Evolutionary conservation across 2,329 filamentous ascomycete species (phyloP).

Genomic region (Pyricularia pennisetigena): DNA sequence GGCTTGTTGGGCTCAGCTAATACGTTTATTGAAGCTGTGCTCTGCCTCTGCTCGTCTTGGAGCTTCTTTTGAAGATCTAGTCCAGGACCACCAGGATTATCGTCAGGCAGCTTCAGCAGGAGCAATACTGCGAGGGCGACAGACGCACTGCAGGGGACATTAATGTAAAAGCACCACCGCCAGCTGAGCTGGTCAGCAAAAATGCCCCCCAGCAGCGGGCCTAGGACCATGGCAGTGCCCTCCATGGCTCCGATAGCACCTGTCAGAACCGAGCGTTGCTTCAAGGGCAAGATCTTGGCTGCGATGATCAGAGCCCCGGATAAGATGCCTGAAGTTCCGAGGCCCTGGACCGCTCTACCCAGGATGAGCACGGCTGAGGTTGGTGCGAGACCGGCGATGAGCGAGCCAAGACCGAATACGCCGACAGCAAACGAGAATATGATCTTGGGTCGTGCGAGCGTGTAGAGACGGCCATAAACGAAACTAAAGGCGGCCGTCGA

Average conservation of each 20-base stretch:
- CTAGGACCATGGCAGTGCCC: slow-evolving; percentile 17
- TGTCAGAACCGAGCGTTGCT: slow-evolving; percentile 11
- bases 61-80: background rate
- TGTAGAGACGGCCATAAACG: slow-evolving; percentile 28
- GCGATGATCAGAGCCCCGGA: slow-evolving; percentile 34
- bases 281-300: slow-evolving; percentile 17
- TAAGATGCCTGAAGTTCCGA: slow-evolving; percentile 40
- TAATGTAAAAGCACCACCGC: slow-evolving; percentile 28
- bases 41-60: slow-evolving; percentile 1
- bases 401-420: slow-evolving; percentile 20
- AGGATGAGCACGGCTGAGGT: slow-evolving; percentile 38
- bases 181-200: slow-evolving; percentile 23
- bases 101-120: slow-evolving; percentile 6
- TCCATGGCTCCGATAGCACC: slow-evolving; percentile 10
- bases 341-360: slow-evolving; percentile 41
- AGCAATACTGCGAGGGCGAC: slow-evolving; percentile 11
- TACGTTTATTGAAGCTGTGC: slow-evolving; percentile 30
- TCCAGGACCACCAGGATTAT: background rate
- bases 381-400: slow-evolving; percentile 31
- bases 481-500: slow-evolving; percentile 19
- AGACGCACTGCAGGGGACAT: slow-evolving; percentile 23
- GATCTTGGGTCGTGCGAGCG: slow-evolving; percentile 25
- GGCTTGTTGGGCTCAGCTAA: slow-evolving; percentile 15
- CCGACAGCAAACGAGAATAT: slow-evolving; percentile 36
- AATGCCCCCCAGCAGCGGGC: slow-evolving; percentile 23